Evolutionary conservation across 495 filamentous ascomycete species (phyloP).

Genomic region (Trypethelium eluteriae): DNA sequence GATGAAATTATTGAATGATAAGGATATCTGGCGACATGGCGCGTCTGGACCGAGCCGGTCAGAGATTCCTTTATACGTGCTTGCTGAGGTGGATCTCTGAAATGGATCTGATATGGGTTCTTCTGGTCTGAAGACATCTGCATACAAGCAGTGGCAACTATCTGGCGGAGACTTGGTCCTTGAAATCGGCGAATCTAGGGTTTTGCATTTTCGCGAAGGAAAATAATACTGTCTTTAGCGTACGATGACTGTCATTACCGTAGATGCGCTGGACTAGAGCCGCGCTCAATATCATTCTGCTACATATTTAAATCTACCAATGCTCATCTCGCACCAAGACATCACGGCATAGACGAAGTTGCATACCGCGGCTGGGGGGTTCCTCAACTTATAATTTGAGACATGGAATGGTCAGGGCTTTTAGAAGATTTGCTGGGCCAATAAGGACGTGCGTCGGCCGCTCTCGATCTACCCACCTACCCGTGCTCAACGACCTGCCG

Average conservation of each 20-base stretch:
- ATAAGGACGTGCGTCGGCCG: neutral
- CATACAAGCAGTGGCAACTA: neutral
- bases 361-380: too few relatives aligned
- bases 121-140: neutral
- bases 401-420: neutral
- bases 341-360: too few relatives aligned
- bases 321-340: too few relatives aligned
- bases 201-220: neutral
- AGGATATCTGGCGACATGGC: constrained; percentile 7
- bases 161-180: neutral
- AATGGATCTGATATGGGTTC: neutral
- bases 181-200: neutral
- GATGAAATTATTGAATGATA: neutral
- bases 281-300: constrained; percentile 2
- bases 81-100: neutral
- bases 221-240: constrained; percentile 6
- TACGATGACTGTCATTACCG: neutral
- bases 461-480: neutral
- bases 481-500: constrained; percentile 5
- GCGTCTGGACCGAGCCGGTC: constrained; percentile 5
- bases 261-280: neutral
- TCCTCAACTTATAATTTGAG: too few relatives aligned
- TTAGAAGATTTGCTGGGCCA: neutral
- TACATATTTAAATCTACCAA: constrained; percentile 4
- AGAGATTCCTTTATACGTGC: neutral